Base-by-base conservation (phyloP, 768 basidiomycete genomes). In the Tubosaeta brunneosetosa region DNA sequence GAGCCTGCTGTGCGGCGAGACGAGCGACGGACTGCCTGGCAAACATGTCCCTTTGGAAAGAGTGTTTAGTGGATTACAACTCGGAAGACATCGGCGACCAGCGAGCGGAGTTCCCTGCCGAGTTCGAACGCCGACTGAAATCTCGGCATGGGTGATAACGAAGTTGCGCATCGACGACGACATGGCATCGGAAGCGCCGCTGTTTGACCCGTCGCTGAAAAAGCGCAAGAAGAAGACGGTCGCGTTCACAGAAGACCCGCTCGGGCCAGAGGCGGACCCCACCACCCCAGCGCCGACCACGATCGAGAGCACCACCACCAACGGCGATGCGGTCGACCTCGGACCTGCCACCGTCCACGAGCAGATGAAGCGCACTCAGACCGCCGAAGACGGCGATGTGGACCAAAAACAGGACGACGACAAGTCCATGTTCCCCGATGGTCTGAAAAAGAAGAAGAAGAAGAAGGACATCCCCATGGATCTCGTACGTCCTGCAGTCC, bases 401-500 rank as follows among this genome's bases (percentile, higher is more conserved):
- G 68, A 73, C 64, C 78, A 79, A 57, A 77, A 80, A 59, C 83
- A 83, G 60, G 86, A 85, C 1, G 88, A 91, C 29, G 85, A 91
- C 69, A 87, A 88, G 67, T 79, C 86, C 43, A 88, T 91, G 85
- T 92, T 92, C 64, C 69, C 67, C 14, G 88, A 86, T 3, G 91
- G 90, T 66, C 65, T 91, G 67, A 92, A 90, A 80, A 92, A 88
- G 80, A 92, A 91, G 71, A 92, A 91, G 75, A 93, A 92, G 77
- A 91, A 88, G 77, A 92, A 91, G 69, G 91, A 91, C 51, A 88
- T 92, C 53, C 89, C 88, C 5, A 78, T 90, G 67, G 88, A 91
- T 70, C 72, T 90, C 54, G 88, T 88, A 66, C 58, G 86, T 74
- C 26, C 2, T 43, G 13, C 3, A 6, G 16, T 42, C 10, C 13